These are phyloP conservation scores for Flaveria linearis DNA, from an alignment of 129 eudicot genomes.

Conservation along the genomic window DNA sequence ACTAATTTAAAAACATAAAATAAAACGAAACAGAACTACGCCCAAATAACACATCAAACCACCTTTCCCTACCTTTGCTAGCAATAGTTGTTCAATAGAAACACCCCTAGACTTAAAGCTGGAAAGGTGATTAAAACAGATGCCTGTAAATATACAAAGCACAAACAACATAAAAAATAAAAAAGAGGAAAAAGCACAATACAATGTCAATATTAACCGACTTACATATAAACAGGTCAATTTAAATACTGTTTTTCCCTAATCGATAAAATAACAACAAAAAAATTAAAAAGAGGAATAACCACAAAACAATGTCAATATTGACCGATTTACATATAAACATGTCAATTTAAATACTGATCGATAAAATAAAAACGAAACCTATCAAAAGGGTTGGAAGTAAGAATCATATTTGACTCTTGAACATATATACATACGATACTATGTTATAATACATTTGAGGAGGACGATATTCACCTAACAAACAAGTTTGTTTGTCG, in stretches of 20 bases:
- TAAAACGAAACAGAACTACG: too few species aligned
- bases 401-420: too few species aligned
- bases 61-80: too few species aligned
- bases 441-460: too few species aligned
- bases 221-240: neutral
- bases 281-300: neutral
- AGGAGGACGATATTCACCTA: too few species aligned
- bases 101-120: constrained; percentile 50
- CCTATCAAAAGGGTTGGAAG: neutral
- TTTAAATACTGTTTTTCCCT: too few species aligned
- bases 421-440: too few species aligned
- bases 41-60: too few species aligned
- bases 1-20: too few species aligned
- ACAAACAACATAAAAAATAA: neutral
- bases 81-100: constrained; percentile 38
- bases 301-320: neutral
- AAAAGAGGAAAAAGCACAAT: neutral
- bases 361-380: neutral
- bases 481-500: too few species aligned
- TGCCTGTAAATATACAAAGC: constrained; percentile 49
- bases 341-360: too few species aligned
- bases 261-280: neutral
- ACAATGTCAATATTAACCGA: neutral
- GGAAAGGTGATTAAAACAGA: constrained; percentile 73
- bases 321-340: neutral